phyloP scores from a whole-genome alignment of 1,284 basidiomycete species.

The Sanguinoderma infundibulare region DNA sequence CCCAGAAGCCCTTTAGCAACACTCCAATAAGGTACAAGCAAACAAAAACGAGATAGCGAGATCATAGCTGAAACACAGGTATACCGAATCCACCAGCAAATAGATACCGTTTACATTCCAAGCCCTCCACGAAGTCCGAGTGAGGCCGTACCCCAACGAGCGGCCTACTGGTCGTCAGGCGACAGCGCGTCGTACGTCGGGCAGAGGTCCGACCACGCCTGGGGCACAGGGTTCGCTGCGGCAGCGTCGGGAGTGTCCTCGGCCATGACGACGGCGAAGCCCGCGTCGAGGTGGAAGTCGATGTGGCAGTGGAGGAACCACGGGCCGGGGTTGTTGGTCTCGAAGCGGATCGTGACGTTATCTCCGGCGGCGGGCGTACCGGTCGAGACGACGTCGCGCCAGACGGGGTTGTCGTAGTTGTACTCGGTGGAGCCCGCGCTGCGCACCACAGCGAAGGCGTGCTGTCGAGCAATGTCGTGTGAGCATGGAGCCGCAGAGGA shows the following conservation, averaged over 20 bases:
- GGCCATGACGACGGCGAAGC: slow-evolving; percentile 33
- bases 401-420: slow-evolving; percentile 40
- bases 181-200: slow-evolving; percentile 28
- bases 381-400: slow-evolving; percentile 38
- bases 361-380: slow-evolving; percentile 31
- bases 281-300: slow-evolving; percentile 33
- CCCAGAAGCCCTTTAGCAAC: too few species aligned
- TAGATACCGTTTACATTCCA: not conserved
- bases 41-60: not conserved
- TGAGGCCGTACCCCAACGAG: not conserved
- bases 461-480: slow-evolving; percentile 6
- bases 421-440: slow-evolving; percentile 33
- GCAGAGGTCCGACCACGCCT: slow-evolving; percentile 30
- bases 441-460: slow-evolving; percentile 37
- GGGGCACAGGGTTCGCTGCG: slow-evolving; percentile 21
- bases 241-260: slow-evolving; percentile 27
- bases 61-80: not conserved
- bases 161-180: slow-evolving; percentile 14
- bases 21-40: too few species aligned
- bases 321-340: slow-evolving; percentile 30
- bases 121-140: not conserved
- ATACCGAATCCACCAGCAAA: too few species aligned
- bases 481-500: not conserved
- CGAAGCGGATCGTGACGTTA: slow-evolving; percentile 37
- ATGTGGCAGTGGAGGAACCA: slow-evolving; percentile 34